phyloP scores from a whole-genome alignment of 768 basidiomycete genomes.

The Mycena sanguinolenta region DNA sequence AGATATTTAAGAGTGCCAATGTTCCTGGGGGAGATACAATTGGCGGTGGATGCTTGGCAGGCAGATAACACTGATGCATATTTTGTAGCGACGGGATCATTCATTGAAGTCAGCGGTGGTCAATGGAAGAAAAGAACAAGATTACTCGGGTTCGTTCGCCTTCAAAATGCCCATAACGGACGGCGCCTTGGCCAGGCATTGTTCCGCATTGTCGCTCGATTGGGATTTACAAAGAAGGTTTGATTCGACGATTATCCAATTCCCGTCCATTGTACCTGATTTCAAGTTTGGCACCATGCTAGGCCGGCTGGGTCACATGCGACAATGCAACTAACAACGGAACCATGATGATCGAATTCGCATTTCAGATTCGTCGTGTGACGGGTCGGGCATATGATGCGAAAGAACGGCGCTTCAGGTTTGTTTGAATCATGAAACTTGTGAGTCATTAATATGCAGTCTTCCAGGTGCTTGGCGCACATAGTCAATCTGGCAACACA shows the following conservation, averaged over 20 bases:
- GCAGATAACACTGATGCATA: no score
- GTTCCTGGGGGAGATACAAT: background rate
- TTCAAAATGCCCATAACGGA: no score
- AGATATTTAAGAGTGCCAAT: background rate
- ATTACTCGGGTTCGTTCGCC: no score
- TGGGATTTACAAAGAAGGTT: background rate
- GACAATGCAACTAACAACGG: no score
- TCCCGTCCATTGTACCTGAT: background rate
- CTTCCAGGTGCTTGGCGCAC: background rate
- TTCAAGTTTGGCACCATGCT: background rate
- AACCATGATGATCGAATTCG: no score
- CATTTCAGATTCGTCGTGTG: background rate
- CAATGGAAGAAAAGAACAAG: no score
- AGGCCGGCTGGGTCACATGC: no score
- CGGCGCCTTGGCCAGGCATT: no score
- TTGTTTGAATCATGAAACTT: no score
- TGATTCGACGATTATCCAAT: background rate
- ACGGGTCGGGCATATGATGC: background rate
- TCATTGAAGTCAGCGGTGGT: no score
- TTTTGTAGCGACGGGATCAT: no score
- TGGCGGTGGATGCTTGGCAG: no score
- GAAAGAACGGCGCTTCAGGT: background rate
- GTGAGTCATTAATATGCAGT: background rate
- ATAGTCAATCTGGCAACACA: background rate
- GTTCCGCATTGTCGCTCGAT: background rate